Evolutionary conservation across 2,329 filamentous ascomycete genomes (phyloP).

Genomic region (Trichoderma koningiopsis): DNA sequence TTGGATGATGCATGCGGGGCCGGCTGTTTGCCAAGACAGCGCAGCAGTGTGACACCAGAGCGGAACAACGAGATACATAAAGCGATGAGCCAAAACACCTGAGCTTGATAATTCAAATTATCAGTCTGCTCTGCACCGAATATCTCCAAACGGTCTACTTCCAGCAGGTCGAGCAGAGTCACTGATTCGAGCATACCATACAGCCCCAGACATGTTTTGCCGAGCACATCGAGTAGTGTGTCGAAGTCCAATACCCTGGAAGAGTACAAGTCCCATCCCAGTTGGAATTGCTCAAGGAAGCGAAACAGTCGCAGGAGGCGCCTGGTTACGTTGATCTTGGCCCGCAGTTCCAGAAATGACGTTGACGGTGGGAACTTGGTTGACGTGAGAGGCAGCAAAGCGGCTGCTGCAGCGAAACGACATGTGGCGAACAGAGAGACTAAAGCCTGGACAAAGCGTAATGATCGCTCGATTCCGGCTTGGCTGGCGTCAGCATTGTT

Average conservation of each 20-base stretch:
- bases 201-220: slow-evolving; percentile 62
- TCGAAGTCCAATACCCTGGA: slow-evolving; percentile 37
- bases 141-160: slow-evolving; percentile 48
- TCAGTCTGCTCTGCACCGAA: slow-evolving; percentile 54
- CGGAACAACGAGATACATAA: slow-evolving; percentile 54
- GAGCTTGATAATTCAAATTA: slow-evolving; percentile 59
- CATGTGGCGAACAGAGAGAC: slow-evolving; percentile 52
- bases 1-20: slow-evolving; percentile 38
- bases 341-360: slow-evolving; percentile 42
- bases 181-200: slow-evolving; percentile 69
- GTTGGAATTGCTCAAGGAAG: slow-evolving; percentile 62
- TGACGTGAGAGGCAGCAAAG: slow-evolving; percentile 35
- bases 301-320: slow-evolving; percentile 70
- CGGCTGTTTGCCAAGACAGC: slow-evolving; percentile 40
- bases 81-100: slow-evolving; percentile 70
- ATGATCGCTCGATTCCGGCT: slow-evolving; percentile 59
- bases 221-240: slow-evolving; percentile 56
- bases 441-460: slow-evolving; percentile 59
- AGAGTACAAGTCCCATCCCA: slow-evolving; percentile 49
- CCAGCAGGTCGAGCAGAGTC: slow-evolving; percentile 59
- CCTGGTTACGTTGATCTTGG: slow-evolving; percentile 52
- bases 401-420: slow-evolving; percentile 42
- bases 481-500: slow-evolving; percentile 9
- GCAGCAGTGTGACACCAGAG: slow-evolving; percentile 46
- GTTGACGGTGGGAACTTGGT: slow-evolving; percentile 36